Conservation (phyloP, 169 alveolate species). For the Plasmodium fragile region DNA sequence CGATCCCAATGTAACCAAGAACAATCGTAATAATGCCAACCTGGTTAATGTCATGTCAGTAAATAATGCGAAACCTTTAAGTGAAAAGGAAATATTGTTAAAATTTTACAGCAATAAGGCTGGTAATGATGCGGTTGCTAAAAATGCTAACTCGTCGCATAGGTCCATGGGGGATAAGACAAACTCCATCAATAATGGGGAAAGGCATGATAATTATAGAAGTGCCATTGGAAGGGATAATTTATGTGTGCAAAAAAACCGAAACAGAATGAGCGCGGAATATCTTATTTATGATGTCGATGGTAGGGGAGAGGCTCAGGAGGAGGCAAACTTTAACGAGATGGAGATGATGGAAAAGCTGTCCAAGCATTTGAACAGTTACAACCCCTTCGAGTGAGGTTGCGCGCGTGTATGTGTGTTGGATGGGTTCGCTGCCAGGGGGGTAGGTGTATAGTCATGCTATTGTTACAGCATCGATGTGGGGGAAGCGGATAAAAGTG, state of each 20-base stretch:
- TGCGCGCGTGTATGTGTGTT: background rate
- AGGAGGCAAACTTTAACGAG: constrained; percentile 28
- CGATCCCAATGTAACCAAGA: background rate
- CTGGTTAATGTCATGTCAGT: background rate
- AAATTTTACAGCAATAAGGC: constrained; percentile 13
- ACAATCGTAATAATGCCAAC: background rate
- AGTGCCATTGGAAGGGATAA: background rate
- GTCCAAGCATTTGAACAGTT: constrained; percentile 61
- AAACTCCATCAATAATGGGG: background rate
- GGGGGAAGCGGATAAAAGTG: background rate
- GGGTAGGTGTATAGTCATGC: background rate
- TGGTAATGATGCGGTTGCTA: background rate
- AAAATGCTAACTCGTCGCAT: background rate
- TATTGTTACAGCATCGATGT: background rate
- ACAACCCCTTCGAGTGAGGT: constrained; percentile 42
- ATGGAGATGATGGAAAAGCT: constrained; percentile 47
- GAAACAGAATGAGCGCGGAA: background rate
- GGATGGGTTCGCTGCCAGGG: background rate
- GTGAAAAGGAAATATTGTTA: constrained; percentile 35
- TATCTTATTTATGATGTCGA: background rate
- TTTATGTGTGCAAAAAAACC: background rate
- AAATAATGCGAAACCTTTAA: background rate
- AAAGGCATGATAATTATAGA: background rate
- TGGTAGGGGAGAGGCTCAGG: background rate
- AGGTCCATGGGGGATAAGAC: background rate